Evolutionary conservation across 345 rosid genomes (phyloP), one percentile per base, ranked within the genome.

Genomic region (Salix viminalis): DNA sequence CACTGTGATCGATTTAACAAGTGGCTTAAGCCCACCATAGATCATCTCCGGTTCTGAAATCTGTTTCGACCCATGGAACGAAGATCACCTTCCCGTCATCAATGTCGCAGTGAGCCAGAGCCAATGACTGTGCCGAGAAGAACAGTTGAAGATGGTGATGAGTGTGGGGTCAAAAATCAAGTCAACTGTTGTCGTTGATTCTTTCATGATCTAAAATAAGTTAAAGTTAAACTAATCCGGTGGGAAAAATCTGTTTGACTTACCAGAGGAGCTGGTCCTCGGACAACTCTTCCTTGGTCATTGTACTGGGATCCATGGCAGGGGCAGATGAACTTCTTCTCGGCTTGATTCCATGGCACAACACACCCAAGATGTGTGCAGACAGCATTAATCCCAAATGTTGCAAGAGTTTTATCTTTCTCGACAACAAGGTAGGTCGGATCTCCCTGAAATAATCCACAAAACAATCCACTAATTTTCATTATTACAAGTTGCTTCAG

Each of bases 271-370:
- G 97, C 97, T 30, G 99, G 99, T 52, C 99, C 99, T 84, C 99
- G 85, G 69, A 95, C 97, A 50, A 95, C 99, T 88, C 84, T 90
- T 70, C 99, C 99, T 87, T 95, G 96, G 10, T 94, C 84, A 30
- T 95, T 95, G 92, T 95, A 95, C 79, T 95, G 97, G n/a, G 99
- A 95, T 48, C 97, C 97, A 74, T 95, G 97, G 89, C 97, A 95
- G 34, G 97, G 99, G 77, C 99, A 93, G 71, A 95, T 86, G 86
- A 93, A 93, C 86, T 90, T 93, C 68, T 95, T 95, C 88, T 93
- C 98, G 58, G 93, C 93, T 76, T 76, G n/a, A 83, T 95, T 93
- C 83, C 87, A 93, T 19, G 99, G 97, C 73, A 93, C 98, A 39
- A 94, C 97, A 79, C 98, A 94, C 54, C 98, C 98, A 71, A 95